Evolutionary conservation across 257 asterid species (phyloP).

Genomic region (Przewalskia tangutica): DNA sequence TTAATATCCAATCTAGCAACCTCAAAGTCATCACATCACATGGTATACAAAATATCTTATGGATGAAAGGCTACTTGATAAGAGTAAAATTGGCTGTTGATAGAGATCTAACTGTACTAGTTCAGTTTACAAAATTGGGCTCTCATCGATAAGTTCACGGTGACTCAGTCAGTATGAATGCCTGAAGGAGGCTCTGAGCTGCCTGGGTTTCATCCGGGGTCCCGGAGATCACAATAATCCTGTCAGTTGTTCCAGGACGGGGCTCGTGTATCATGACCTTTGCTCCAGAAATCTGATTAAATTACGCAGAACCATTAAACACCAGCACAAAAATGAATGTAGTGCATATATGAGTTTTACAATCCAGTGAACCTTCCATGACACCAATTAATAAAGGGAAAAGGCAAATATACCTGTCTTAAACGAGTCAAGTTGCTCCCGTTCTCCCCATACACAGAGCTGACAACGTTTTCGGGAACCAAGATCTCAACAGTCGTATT

Average conservation of each 20-base stretch:
- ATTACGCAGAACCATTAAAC: background rate
- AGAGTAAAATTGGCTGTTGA: background rate
- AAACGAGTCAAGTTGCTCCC: slow-evolving; percentile 53
- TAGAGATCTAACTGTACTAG: background rate
- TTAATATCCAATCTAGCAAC: too few relatives aligned
- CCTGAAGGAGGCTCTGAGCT: slow-evolving; percentile 84
- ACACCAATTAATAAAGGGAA: background rate
- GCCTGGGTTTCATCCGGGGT: slow-evolving; percentile 60
- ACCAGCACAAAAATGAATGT: background rate
- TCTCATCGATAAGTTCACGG: background rate
- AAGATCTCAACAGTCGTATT: slow-evolving; percentile 56
- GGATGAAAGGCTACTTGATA: background rate
- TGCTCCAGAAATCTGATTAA: slow-evolving; percentile 70
- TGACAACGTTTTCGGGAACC: slow-evolving; percentile 40
- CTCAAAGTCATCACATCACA: background rate
- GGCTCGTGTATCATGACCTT: slow-evolving; percentile 45
- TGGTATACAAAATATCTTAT: background rate
- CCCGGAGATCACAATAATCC: slow-evolving; percentile 53
- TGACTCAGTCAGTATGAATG: slow-evolving; percentile 44
- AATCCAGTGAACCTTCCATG: background rate
- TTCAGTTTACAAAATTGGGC: background rate
- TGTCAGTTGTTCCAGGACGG: slow-evolving; percentile 38
- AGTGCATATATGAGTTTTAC: background rate
- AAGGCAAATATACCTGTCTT: slow-evolving; percentile 39
- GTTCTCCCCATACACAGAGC: slow-evolving; percentile 51